Evolutionary conservation across 345 rosid species (phyloP).

Genomic region (Noccaea bulbosa): DNA sequence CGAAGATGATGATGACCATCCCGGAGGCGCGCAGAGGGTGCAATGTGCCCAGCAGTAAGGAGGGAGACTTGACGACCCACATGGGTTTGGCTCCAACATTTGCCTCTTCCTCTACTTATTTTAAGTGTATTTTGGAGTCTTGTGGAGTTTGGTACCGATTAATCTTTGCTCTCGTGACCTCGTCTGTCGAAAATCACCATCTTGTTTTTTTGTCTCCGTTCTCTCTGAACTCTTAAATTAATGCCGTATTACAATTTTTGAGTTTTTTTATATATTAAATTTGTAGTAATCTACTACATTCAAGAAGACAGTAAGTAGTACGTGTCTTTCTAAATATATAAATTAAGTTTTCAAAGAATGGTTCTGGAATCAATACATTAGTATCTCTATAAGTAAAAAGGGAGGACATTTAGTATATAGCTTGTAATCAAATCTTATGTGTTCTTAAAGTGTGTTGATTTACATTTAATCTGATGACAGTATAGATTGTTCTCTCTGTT

Average conservation of each 20-base stretch:
- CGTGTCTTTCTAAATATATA: too few species aligned
- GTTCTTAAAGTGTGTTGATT: too few species aligned
- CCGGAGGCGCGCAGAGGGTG: conserved; percentile 62
- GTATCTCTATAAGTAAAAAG: too few species aligned
- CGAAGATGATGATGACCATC: conserved; percentile 51
- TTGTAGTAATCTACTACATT: conserved; percentile 14
- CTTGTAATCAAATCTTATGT: too few species aligned
- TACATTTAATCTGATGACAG: too few species aligned
- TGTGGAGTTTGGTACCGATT: conserved; percentile 31
- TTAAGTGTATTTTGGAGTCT: conserved; percentile 35
- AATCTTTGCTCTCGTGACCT: conserved; percentile 20
- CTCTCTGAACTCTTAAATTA: conserved; percentile 13
- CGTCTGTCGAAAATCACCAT: conserved; percentile 9
- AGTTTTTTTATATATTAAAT: background rate
- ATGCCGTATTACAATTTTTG: conserved; percentile 35
- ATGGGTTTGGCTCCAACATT: conserved; percentile 36
- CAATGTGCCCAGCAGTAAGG: conserved; percentile 81
- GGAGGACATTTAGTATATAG: too few species aligned
- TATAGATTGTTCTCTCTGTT: too few species aligned
- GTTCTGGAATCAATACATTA: too few species aligned
- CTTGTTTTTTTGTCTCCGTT: conserved; percentile 7
- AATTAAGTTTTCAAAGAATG: too few species aligned
- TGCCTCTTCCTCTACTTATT: conserved; percentile 1
- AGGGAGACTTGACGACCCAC: conserved; percentile 27
- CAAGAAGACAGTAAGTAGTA: too few species aligned